Evolutionary conservation across 768 basidiomycete genomes (phyloP), one percentile per base, ranked within the genome.

Genomic region (Naematelia aurantialba): DNA sequence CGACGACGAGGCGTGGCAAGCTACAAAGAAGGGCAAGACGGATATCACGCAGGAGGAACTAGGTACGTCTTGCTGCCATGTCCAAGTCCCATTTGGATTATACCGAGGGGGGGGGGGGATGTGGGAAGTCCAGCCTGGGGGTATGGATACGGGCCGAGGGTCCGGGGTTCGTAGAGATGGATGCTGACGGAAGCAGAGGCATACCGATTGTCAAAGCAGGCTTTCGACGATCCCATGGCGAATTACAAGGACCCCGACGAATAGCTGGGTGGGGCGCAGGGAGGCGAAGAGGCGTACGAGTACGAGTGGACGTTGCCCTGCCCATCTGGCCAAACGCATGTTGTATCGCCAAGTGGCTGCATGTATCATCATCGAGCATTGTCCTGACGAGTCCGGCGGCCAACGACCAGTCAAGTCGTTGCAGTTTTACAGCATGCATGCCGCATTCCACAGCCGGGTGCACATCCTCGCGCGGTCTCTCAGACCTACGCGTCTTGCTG

Each of bases 151-250:
- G 14, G 42, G 14, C 14, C 14, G 21, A 19, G 3, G 42, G 42
- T 19, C 14, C 21, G 42, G 42, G 14, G 42, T 2, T 1, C 14
- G 14, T 39, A 47, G 46, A 21, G 19, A 47, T 47, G 25, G n/a
- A 30, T 55, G 56, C 60, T 60, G 57, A 62, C 45, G 31, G 25
- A n/a, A 26, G 49, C 11, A 70, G 91, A 96, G 87, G 89, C 88
- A n/a, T 96, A 93, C 77, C 83, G 91, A 58, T 86, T 91, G 83
- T 82, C 76, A 26, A 83, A 82, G 64, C 83, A 84, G 52, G 82
- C 84, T 0, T 80, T 81, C 49, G 89, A 91, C 58, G 91, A 96
- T 76, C 91, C 91, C 2, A 96, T 96, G 91, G 88, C 89, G 42
- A 89, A 89, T 75, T 91, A 92, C 73, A 82, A 89, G 52, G 91